These are phyloP conservation scores for Podila epicladia DNA, from an alignment of 192 early-diverging fungal species.

Conservation along the genomic window DNA sequence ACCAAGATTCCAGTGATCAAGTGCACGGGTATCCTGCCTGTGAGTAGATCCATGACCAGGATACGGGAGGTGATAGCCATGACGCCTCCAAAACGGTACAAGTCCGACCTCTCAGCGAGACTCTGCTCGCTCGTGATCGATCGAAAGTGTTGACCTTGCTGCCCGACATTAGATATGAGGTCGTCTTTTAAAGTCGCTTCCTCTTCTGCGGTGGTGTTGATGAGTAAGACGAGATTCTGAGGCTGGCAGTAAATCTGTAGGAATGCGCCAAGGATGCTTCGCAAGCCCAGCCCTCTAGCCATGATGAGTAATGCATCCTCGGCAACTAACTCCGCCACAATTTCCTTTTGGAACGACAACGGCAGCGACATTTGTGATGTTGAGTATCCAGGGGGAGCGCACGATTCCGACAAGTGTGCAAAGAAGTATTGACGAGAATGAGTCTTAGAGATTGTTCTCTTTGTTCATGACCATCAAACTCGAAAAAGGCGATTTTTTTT, in stretches of 20 bases:
- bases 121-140: conserved; percentile 45
- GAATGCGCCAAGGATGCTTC: conserved; percentile 74
- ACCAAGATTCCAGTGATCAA: conserved; percentile 87
- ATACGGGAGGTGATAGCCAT: conserved; percentile 89
- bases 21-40: conserved; percentile 75
- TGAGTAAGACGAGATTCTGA: conserved; percentile 78
- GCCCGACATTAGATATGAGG: conserved; percentile 21
- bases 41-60: conserved; percentile 90
- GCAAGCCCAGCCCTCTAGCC: conserved; percentile 81
- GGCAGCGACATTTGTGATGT: conserved; percentile 25
- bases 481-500: conserved; percentile 1
- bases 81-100: conserved; percentile 87
- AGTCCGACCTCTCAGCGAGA: conserved; percentile 46
- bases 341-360: conserved; percentile 72
- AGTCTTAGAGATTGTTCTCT: too few relatives aligned
- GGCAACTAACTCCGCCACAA: conserved; percentile 71
- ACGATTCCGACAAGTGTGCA: background rate
- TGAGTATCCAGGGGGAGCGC: background rate
- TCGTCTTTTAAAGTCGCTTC: conserved; percentile 54
- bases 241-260: conserved; percentile 73
- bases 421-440: background rate
- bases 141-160: conserved; percentile 25
- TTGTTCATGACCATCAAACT: conserved; percentile 6
- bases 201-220: conserved; percentile 75
- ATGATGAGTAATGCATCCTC: conserved; percentile 86